Evolutionary conservation across 805 yeast species (phyloP).

Genomic region (Spathaspora girioi): DNA sequence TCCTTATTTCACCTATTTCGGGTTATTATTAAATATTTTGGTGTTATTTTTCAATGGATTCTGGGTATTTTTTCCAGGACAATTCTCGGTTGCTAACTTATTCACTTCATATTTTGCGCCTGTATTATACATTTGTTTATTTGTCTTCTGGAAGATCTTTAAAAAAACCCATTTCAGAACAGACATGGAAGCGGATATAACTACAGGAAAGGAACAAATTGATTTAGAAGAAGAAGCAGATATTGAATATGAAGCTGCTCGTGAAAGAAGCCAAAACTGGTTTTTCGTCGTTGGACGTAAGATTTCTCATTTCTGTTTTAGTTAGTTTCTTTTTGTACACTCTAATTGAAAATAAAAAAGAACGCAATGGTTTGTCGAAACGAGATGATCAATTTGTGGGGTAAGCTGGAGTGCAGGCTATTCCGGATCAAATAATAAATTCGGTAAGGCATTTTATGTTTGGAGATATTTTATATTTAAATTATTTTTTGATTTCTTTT

Average conservation of each 20-base stretch:
- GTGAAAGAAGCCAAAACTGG: constrained; percentile 18
- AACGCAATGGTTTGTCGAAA: too few species aligned
- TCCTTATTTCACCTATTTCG: constrained; percentile 25
- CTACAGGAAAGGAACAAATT: constrained; percentile 30
- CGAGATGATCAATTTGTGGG: background rate
- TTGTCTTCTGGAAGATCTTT: constrained; percentile 28
- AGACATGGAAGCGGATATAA: constrained; percentile 29
- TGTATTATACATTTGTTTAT: constrained; percentile 22
- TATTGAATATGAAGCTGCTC: constrained; percentile 14
- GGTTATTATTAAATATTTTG: constrained; percentile 16
- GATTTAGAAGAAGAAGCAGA: constrained; percentile 34
- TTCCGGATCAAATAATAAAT: background rate
- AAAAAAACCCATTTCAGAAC: constrained; percentile 29
- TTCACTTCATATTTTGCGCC: constrained; percentile 39
- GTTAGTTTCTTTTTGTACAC: too few species aligned
- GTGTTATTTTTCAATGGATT: constrained; percentile 39
- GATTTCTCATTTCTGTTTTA: background rate
- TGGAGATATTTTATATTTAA: background rate
- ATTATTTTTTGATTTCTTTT: too few species aligned
- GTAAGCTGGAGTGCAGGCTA: background rate
- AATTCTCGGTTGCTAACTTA: constrained; percentile 28
- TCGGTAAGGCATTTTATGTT: background rate
- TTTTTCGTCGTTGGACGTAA: constrained; percentile 12
- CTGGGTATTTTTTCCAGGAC: constrained; percentile 38
- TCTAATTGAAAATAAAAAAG: too few species aligned